phyloP scores from a whole-genome alignment of 2,329 filamentous ascomycete genomes.

The Fonsecaea pedrosoi region DNA sequence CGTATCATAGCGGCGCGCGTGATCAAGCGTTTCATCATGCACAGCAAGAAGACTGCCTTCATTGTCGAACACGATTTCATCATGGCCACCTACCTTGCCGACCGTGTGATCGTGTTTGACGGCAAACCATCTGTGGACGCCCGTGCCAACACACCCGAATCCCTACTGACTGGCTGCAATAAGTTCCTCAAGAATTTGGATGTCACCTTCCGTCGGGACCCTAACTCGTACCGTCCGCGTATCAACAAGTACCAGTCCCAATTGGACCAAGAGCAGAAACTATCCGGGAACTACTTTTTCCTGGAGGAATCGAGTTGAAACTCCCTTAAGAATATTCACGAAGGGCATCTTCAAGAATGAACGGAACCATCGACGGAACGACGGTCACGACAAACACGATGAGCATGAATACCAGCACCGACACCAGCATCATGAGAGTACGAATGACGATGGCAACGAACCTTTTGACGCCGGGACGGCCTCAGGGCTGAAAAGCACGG shows the following conservation, averaged over 20 bases:
- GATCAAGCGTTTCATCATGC: conserved; percentile 99
- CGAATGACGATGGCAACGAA: conserved; percentile 42
- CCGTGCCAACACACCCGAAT: conserved; percentile 88
- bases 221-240: conserved; percentile 91
- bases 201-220: conserved; percentile 97
- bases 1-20: conserved; percentile 96
- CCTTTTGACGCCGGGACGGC: conserved; percentile 47
- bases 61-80: conserved; percentile 99
- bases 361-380: conserved; percentile 25
- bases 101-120: conserved; percentile 98
- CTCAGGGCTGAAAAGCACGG: conserved; percentile 51
- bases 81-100: conserved; percentile 83
- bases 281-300: conserved; percentile 96
- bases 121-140: conserved; percentile 88
- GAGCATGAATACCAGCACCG: conserved; percentile 37
- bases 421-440: conserved; percentile 46
- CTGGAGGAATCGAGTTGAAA: conserved; percentile 82
- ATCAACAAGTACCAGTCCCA: conserved; percentile 98
- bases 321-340: conserved; percentile 58
- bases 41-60: conserved; percentile 99
- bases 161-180: conserved; percentile 94
- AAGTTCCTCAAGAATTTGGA: conserved; percentile 94
- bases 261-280: conserved; percentile 97
- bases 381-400: conserved; percentile 26
- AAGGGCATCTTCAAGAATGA: conserved; percentile 48